Conservation (phyloP, 2,329 filamentous ascomycete species). For the Penicillium hordei region DNA sequence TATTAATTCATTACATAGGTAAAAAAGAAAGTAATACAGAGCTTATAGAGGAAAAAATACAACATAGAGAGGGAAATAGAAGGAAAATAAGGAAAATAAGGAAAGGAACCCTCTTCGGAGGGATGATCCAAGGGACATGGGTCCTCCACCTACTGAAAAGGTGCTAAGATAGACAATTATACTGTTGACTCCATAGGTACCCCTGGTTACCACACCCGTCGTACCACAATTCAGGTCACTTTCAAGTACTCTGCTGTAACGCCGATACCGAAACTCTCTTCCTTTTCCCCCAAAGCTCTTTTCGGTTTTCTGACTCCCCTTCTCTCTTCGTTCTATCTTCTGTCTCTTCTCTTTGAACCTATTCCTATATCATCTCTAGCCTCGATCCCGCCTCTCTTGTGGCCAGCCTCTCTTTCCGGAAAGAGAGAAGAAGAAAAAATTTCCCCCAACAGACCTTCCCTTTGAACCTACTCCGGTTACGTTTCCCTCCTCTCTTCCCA, state of each 20-base stretch:
- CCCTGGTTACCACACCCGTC: not conserved
- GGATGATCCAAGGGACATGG: constrained; percentile 22
- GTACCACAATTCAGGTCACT: constrained; percentile 6
- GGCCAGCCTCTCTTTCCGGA: constrained; percentile 11
- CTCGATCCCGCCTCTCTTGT: constrained; percentile 1
- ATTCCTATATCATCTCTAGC: constrained; percentile 3
- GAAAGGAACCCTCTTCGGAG: not conserved
- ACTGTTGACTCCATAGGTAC: constrained; percentile 8
- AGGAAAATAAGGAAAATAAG: not conserved
- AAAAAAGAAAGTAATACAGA: not conserved
- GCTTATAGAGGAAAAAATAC: not conserved
- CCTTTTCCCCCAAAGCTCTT: constrained; percentile 13
- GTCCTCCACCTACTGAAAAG: constrained; percentile 22
- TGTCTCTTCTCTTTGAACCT: constrained; percentile 6
- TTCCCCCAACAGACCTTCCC: not conserved
- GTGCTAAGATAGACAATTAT: constrained; percentile 21
- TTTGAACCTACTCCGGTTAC: not conserved
- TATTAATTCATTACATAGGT: not conserved
- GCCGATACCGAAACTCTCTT: constrained; percentile 17
- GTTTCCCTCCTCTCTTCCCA: constrained; percentile 8
- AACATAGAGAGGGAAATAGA: too few relatives aligned
- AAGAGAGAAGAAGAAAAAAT: not conserved
- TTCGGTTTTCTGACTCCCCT: constrained; percentile 1
- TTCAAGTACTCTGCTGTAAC: constrained; percentile 12
- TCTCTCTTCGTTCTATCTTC: not conserved